These are phyloP conservation scores for Morella rubra DNA, from an alignment of 306 rosid species.

Conservation along the genomic window DNA sequence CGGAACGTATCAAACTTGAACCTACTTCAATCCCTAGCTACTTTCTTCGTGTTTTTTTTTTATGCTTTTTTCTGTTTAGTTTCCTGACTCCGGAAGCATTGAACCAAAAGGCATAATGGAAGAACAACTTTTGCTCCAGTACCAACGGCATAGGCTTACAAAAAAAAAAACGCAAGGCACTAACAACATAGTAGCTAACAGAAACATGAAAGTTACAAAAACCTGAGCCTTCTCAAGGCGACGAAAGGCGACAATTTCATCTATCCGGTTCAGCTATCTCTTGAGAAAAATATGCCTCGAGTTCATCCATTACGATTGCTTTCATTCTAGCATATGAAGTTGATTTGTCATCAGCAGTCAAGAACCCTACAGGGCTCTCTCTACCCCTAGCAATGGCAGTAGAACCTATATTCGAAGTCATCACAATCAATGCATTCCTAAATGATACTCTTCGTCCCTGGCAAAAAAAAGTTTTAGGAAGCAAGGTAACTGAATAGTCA, in stretches of 20 bases:
- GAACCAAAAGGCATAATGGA: neutral
- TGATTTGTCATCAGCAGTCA: conserved; percentile 52
- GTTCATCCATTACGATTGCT: conserved; percentile 75
- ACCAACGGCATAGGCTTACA: too few species aligned
- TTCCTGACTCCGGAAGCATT: neutral
- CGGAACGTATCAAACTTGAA: neutral
- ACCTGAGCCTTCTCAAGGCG: conserved; percentile 85
- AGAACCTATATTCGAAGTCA: conserved; percentile 96
- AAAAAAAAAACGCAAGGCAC: conserved; percentile 1
- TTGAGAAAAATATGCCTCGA: conserved; percentile 83
- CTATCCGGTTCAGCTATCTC: conserved; percentile 91
- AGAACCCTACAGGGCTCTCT: conserved; percentile 64
- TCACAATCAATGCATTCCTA: conserved; percentile 80
- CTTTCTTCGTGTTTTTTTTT: neutral
- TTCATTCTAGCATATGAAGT: conserved; percentile 69
- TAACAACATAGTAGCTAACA: neutral
- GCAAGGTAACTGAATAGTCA: conserved; percentile 21
- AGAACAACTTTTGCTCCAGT: too few species aligned
- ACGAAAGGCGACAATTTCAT: conserved; percentile 86
- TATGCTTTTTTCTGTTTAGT: neutral
- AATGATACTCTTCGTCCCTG: conserved; percentile 89
- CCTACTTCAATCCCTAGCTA: neutral
- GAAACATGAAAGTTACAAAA: conserved; percentile 28
- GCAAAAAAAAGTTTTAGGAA: conserved; percentile 29
- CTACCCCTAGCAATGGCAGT: conserved; percentile 78